Percentiles rank a stretch among this genome's conserved stretches.
Conservation (phyloP, 805 yeast species). For the Ogataea chonburiensis region DNA sequence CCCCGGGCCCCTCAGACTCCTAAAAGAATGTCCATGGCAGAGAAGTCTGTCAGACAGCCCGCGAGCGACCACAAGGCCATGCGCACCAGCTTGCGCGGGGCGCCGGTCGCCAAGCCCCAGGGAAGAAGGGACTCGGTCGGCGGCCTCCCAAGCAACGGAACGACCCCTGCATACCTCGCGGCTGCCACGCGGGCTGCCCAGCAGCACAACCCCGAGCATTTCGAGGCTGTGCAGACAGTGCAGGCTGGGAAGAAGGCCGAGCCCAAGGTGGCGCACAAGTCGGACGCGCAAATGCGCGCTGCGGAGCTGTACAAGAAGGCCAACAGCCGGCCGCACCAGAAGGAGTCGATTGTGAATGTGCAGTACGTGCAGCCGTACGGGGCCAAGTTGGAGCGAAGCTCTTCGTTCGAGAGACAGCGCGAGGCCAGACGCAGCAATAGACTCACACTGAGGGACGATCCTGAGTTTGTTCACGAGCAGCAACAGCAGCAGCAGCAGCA, state of each 20-base stretch:
- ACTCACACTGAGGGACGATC: slow-evolving; percentile 26
- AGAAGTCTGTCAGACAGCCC: slow-evolving; percentile 8
- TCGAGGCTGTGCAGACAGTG: slow-evolving; percentile 8
- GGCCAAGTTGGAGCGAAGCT: slow-evolving; percentile 34
- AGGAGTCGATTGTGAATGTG: slow-evolving; percentile 18
- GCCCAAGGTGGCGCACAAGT: slow-evolving; percentile 15
- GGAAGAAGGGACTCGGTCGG: slow-evolving; percentile 33
- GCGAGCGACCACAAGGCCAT: slow-evolving; percentile 32
- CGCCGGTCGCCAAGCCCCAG: slow-evolving; percentile 10
- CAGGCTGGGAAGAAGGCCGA: slow-evolving; percentile 4
- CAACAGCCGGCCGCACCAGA: slow-evolving; percentile 31
- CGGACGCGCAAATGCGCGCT: slow-evolving; percentile 38
- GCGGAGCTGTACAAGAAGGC: slow-evolving; percentile 57
- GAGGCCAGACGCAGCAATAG: slow-evolving; percentile 34
- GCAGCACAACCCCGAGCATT: slow-evolving; percentile 21
- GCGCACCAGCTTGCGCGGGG: slow-evolving; percentile 27
- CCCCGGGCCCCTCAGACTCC: slow-evolving; percentile 9
- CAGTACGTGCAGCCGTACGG: slow-evolving; percentile 35
- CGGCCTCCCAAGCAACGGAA: slow-evolving; percentile 7
- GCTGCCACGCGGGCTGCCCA: slow-evolving; percentile 37
- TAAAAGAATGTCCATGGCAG: slow-evolving; percentile 6
- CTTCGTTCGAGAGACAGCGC: slow-evolving; percentile 55
- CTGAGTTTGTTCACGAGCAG: slow-evolving; percentile 11
- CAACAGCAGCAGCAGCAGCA: slow-evolving; percentile 12
- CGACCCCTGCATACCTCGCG: slow-evolving; percentile 20